phyloP scores from a whole-genome alignment of 352 stramenopile genomes.

The Phytophthora aleatoria region DNA sequence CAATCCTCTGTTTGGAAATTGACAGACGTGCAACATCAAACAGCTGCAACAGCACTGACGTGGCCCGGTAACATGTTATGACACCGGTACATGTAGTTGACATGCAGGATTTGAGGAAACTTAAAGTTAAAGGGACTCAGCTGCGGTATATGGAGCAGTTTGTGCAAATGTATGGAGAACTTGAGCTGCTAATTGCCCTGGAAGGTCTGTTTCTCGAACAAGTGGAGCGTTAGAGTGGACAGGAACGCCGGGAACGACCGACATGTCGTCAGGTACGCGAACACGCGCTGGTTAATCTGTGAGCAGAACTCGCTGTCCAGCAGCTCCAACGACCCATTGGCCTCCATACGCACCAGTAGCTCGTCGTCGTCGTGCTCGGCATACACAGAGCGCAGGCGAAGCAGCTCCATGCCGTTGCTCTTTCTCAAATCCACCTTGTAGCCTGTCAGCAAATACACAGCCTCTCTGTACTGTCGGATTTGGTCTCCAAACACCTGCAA shows the following conservation, averaged over 20 bases:
- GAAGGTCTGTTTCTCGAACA: slow-evolving; percentile 93
- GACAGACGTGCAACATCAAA: slow-evolving; percentile 2
- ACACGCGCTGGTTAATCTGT: slow-evolving; percentile 54
- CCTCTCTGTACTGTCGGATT: slow-evolving; percentile 89
- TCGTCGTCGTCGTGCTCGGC: slow-evolving; percentile 86
- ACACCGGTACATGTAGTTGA: not conserved
- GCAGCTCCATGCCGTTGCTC: slow-evolving; percentile 74
- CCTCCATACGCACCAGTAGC: slow-evolving; percentile 85
- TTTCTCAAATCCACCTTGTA: slow-evolving; percentile 90
- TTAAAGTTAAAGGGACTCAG: not conserved
- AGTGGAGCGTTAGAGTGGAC: slow-evolving; percentile 83
- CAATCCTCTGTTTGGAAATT: slow-evolving; percentile 32
- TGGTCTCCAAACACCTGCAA: slow-evolving; percentile 84
- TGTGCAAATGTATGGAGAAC: slow-evolving; percentile 16
- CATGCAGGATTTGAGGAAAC: slow-evolving; percentile 9
- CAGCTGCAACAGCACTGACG: slow-evolving; percentile 6
- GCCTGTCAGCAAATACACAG: slow-evolving; percentile 88
- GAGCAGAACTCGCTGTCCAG: slow-evolving; percentile 82
- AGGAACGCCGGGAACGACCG: slow-evolving; percentile 91
- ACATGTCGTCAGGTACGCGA: slow-evolving; percentile 56
- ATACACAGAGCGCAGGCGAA: slow-evolving; percentile 83
- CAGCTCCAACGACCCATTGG: slow-evolving; percentile 75
- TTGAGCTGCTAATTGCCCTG: slow-evolving; percentile 55
- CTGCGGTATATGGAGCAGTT: slow-evolving; percentile 18
- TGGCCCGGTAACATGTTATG: not conserved